Evolutionary conservation across 495 filamentous ascomycete species (phyloP).

Genomic region (Penicillium roqueforti): DNA sequence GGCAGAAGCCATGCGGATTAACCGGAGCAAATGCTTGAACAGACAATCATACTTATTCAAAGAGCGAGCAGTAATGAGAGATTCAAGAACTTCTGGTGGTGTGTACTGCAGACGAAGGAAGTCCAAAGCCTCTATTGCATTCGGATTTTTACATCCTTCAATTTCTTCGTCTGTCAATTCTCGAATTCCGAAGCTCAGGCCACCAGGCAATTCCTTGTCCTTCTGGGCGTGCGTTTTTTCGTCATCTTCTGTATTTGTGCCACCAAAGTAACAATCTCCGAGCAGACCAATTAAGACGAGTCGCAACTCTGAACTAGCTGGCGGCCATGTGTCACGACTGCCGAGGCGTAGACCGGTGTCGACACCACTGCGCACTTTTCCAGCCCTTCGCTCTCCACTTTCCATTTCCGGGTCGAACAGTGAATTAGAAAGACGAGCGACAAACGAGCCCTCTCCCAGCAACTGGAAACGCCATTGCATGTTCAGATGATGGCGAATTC

Average conservation of each 20-base stretch:
- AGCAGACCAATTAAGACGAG: constrained; percentile 85
- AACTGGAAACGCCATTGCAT: constrained; percentile 79
- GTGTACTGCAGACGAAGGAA: constrained; percentile 85
- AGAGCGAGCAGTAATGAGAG: constrained; percentile 62
- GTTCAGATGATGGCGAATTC: constrained; percentile 67
- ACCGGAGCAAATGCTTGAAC: constrained; percentile 72
- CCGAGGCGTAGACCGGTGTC: constrained; percentile 78
- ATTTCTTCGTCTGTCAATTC: constrained; percentile 72
- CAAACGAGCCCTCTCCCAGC: constrained; percentile 78
- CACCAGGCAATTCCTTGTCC: constrained; percentile 64
- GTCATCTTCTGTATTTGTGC: constrained; percentile 15
- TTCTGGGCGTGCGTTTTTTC: constrained; percentile 24
- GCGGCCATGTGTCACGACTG: constrained; percentile 78
- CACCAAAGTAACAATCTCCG: constrained; percentile 61
- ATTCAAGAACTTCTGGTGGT: constrained; percentile 65
- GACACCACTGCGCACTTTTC: constrained; percentile 63
- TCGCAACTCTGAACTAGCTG: constrained; percentile 85
- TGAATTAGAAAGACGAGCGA: constrained; percentile 70
- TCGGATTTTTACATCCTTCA: constrained; percentile 70
- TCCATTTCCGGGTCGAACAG: constrained; percentile 84
- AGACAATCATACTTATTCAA: constrained; percentile 78
- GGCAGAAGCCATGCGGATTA: constrained; percentile 76
- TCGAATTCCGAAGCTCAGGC: constrained; percentile 82
- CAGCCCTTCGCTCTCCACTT: constrained; percentile 66
- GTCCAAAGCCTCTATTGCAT: constrained; percentile 79